Conservation (phyloP, 441 rosid genomes). For the Croton setiger region DNA sequence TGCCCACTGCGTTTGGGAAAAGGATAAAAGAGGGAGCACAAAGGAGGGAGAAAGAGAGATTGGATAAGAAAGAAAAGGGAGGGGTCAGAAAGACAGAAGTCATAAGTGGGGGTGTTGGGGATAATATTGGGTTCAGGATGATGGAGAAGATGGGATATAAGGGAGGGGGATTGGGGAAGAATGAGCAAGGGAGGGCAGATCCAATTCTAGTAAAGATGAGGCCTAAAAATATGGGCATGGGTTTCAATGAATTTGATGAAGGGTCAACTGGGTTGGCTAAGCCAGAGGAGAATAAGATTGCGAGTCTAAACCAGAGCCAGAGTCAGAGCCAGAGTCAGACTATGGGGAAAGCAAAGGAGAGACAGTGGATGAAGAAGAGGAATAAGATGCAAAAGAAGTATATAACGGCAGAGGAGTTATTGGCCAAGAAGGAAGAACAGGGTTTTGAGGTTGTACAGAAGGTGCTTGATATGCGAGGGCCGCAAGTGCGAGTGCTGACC, state of each 20-base stretch:
- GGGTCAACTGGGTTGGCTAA: conserved; percentile 37
- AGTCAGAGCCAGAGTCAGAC: conserved; percentile 21
- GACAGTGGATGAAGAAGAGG: conserved; percentile 53
- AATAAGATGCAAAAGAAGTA: conserved; percentile 45
- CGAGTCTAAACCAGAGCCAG: conserved; percentile 13
- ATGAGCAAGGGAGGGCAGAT: conserved; percentile 66
- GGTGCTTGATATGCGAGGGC: conserved; percentile 92
- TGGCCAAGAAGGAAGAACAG: conserved; percentile 72
- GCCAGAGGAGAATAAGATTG: conserved; percentile 52
- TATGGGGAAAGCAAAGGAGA: conserved; percentile 41
- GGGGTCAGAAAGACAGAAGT: conserved; percentile 37
- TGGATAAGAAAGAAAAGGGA: conserved; percentile 51
- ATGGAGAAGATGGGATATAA: conserved; percentile 84
- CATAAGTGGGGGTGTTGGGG: conserved; percentile 45
- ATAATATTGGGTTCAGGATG: conserved; percentile 63
- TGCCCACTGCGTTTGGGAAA: conserved; percentile 63
- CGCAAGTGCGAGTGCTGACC: conserved; percentile 71
- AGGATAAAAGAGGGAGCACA: conserved; percentile 56
- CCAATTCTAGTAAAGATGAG: conserved; percentile 70
- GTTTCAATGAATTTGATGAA: conserved; percentile 74
- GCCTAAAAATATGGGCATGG: conserved; percentile 81
- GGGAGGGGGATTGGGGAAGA: conserved; percentile 81
- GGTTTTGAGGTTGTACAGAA: conserved; percentile 77
- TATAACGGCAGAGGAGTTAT: conserved; percentile 56
- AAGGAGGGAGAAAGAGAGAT: conserved; percentile 46